A percentile compares a stretch with the other conserved stretches of the same genome.
phyloP scores from a whole-genome alignment of 192 early-diverging fungal species.

The Bifiguratus adelaidae region DNA sequence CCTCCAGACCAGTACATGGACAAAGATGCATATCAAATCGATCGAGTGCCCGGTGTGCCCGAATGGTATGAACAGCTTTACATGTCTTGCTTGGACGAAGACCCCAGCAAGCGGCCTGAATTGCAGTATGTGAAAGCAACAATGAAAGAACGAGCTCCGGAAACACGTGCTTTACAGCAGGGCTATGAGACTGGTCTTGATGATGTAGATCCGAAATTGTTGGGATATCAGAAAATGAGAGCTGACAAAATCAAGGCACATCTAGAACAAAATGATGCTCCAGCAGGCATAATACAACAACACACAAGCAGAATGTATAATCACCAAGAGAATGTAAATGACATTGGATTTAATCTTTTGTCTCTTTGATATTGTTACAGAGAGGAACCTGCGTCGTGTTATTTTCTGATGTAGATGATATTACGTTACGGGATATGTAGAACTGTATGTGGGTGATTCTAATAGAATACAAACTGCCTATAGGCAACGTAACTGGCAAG shows the following conservation, averaged over 20 bases:
- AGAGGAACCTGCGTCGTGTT: too few species aligned
- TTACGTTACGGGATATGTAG: too few species aligned
- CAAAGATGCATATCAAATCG: conserved; percentile 3
- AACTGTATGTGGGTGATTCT: too few species aligned
- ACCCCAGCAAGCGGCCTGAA: conserved; percentile 1
- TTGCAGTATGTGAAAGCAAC: background rate
- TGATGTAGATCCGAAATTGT: background rate
- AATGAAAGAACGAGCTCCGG: background rate
- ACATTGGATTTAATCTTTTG: too few species aligned
- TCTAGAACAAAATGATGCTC: background rate
- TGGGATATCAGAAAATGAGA: background rate
- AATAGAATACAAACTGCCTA: too few species aligned
- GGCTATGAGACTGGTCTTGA: conserved; percentile 3
- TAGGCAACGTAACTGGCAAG: too few species aligned
- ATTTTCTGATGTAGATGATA: too few species aligned
- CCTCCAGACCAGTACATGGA: too few species aligned
- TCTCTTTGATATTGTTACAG: too few species aligned
- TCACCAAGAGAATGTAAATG: too few species aligned
- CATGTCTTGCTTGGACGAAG: background rate
- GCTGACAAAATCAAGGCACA: conserved; percentile 4
- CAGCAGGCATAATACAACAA: too few species aligned
- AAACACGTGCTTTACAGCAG: background rate
- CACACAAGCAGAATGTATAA: too few species aligned
- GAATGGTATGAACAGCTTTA: conserved; percentile 2
- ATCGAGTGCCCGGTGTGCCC: background rate